phyloP scores from a whole-genome alignment of 352 stramenopile species.

The Globisporangium recalcitrans region DNA sequence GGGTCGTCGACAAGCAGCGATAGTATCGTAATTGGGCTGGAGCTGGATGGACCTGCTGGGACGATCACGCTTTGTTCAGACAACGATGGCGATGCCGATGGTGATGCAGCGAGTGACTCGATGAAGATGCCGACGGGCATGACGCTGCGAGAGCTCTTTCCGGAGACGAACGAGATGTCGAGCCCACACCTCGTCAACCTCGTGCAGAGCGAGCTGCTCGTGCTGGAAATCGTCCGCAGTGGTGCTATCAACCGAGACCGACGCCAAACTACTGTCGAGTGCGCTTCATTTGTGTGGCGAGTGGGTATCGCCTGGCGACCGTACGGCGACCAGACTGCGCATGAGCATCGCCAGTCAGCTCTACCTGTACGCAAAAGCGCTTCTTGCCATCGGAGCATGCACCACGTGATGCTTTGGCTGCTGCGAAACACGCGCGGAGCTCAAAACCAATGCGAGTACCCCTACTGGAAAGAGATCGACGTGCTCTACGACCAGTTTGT shows the following conservation, averaged over 20 bases:
- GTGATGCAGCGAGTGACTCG: background rate
- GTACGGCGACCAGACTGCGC: conserved; percentile 20
- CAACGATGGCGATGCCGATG: background rate
- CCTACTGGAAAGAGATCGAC: conserved; percentile 53
- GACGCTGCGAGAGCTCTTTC: conserved; percentile 25
- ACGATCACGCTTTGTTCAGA: background rate
- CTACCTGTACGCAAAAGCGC: conserved; percentile 11
- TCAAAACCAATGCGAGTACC: conserved; percentile 28
- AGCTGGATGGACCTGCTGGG: background rate
- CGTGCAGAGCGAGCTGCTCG: conserved; percentile 25
- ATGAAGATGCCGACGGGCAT: conserved; percentile 8
- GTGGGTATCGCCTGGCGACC: conserved; percentile 32
- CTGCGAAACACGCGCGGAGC: conserved; percentile 21
- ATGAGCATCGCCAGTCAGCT: background rate
- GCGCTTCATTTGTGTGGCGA: conserved; percentile 18
- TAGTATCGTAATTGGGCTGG: background rate
- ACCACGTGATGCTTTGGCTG: conserved; percentile 58
- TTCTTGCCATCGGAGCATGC: conserved; percentile 23
- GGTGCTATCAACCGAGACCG: background rate
- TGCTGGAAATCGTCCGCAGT: conserved; percentile 27
- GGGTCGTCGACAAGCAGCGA: no score
- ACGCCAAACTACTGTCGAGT: background rate
- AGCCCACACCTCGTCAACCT: conserved; percentile 18
- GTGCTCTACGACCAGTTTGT: conserved; percentile 35
- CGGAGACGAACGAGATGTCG: conserved; percentile 14